Base-by-base conservation (phyloP, 2,329 filamentous ascomycete genomes). In the Ophiosphaerella herpotricha region DNA sequence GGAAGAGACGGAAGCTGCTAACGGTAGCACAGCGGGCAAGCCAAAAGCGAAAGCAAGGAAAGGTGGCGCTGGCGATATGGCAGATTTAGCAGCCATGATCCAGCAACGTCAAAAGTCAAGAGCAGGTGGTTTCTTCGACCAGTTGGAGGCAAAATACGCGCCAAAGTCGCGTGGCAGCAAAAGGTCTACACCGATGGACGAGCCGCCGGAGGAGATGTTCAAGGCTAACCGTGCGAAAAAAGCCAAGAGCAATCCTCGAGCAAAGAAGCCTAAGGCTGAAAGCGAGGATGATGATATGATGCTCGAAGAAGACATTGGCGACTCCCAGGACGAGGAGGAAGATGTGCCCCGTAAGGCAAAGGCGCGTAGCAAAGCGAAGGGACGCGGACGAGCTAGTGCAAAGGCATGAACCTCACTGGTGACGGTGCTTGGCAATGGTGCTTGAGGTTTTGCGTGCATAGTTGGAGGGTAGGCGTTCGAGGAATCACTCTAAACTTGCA, bases 1-100 rank as follows among this genome's bases (percentile, higher is more conserved):
- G 79, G 80, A 81, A 63, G 82, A 81, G 37, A 90, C 96, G 66
- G 85, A 80, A 0, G 77, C 80, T 14, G 88, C 93, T 72, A 49
- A 26, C 0, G 55, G 45, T 8, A 65, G 63, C 39, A 33, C 54
- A 7, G 74, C 72, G 23, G 34, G 50, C 38, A 64, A 63, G 37
- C 44, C 59, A 23, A 63, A 57, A 36, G 37, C 54, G 91, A 92
- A 74, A 38, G 55, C 52, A 39, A 70, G 68, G 52, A 64, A 71
- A 48, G 50, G 58, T 14, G 58, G 65, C 24, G 56, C 58, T 48
- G 63, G 70, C 43, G 70, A 67, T 43, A 76, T 70, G 60, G 61
- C 57, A 35, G 63, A 65, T 38, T 60, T 74, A 2, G 69, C 70
- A n/a, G 70, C 71, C 7, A 40, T 74, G 29, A 74, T 74, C 18